phyloP scores from a whole-genome alignment of 768 basidiomycete species.

The Russula earlei region DNA sequence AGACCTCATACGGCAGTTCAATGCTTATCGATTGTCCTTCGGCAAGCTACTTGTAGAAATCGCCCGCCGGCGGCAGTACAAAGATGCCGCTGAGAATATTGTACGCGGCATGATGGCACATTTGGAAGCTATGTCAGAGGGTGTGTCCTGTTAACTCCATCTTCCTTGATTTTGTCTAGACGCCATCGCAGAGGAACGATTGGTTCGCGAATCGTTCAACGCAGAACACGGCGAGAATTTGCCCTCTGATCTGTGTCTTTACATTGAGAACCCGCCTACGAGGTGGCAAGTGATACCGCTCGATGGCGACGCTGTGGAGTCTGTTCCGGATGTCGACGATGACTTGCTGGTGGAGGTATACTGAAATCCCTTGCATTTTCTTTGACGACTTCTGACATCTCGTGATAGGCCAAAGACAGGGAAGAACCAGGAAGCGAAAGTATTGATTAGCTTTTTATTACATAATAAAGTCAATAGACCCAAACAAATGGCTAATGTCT shows the following conservation, averaged over 20 bases:
- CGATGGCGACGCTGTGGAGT: conserved; percentile 45
- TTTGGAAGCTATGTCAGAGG: conserved; percentile 55
- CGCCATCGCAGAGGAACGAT: conserved; percentile 51
- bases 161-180: not conserved
- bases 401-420: conserved; percentile 26
- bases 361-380: not conserved
- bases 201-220: conserved; percentile 58
- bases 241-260: conserved; percentile 73
- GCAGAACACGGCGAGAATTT: conserved; percentile 62
- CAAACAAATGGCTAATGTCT: too few species aligned
- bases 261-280: conserved; percentile 65
- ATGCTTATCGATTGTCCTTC: conserved; percentile 64
- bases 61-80: conserved; percentile 54
- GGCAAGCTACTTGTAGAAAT: conserved; percentile 68
- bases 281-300: conserved; percentile 58
- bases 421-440: conserved; percentile 13
- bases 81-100: conserved; percentile 55
- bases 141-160: conserved; percentile 28
- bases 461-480: conserved; percentile 12
- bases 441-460: not conserved
- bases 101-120: conserved; percentile 57
- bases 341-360: conserved; percentile 51
- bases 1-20: conserved; percentile 55
- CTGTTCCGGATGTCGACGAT: conserved; percentile 49
- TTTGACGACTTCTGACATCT: not conserved